Evolutionary conservation across 192 early-diverging fungal species (phyloP), one percentile per base, ranked within the genome.

Genomic region (Backusella luteola): DNA sequence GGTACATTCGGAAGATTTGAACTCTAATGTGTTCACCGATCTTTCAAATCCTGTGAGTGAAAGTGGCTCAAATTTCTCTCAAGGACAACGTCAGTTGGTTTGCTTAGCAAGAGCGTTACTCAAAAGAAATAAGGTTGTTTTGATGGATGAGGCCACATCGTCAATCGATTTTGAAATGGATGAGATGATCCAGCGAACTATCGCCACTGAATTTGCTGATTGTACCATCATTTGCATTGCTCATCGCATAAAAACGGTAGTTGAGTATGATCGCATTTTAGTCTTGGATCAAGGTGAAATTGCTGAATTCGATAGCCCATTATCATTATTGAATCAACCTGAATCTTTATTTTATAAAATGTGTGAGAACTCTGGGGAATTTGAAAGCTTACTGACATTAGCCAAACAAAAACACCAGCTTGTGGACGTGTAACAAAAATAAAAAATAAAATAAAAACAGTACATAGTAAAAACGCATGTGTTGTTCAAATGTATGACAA

Each of bases 281-380:
- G 94, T 95, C 5, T 81, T 96, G 79, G 93, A 95, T 75, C 86
- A 92, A 52, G 96, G 96, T 4, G 69, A 81, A 26, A 85, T 96
- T 0, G 87, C 86, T 21, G 96, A 98, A 82, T 95, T 90, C 84
- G 96, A 91, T 4, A 91, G 92, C 21, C 96, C 96, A 2, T 46
- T 84, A 38, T 85, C 86, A 23, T 81, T 98, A 41, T 84, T 98
- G 56, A 87, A 88, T 19, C 85, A 85, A 7, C 68, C 79, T 0
- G 82, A 87, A 4, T 91, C 92, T 34, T 69, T 87, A 6, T 97
- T 98, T 78, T 56, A 85, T 9, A 83, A 86, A 41, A 94, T 98
- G 92, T 95, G 91, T 69, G 86, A 88, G 38, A 91, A 92, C 69
- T 93, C 94, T 23, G 96, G 95, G 17, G 95, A 96, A 70, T 91